A percentile compares a stretch with the other conserved stretches of the same genome.
Evolutionary conservation across 257 asterid species (phyloP).

Genomic region (Knoxia roxburghii): DNA sequence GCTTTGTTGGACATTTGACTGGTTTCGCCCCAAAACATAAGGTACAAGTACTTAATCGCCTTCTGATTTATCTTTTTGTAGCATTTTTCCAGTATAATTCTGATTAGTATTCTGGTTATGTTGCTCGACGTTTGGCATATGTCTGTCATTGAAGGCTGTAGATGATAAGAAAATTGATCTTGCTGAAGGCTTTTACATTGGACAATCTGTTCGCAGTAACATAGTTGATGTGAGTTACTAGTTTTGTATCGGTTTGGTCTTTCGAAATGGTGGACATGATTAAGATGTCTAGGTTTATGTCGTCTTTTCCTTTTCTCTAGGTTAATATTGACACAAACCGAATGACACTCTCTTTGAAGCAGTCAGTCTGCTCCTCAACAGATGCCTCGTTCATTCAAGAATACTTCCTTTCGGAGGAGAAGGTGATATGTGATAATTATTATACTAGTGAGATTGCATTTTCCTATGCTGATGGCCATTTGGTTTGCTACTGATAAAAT

Average conservation of each 20-base stretch:
- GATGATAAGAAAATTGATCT: constrained; percentile 66
- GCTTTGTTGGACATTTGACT: constrained; percentile 88
- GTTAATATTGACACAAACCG: constrained; percentile 66
- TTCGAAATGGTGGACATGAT: not conserved
- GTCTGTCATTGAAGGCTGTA: constrained; percentile 49
- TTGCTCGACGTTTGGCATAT: not conserved
- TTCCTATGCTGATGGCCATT: not conserved
- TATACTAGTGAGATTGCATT: not conserved
- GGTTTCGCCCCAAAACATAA: constrained; percentile 94
- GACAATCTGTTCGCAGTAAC: constrained; percentile 91
- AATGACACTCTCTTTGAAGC: constrained; percentile 82
- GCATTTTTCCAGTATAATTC: not conserved
- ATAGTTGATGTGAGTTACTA: constrained; percentile 58
- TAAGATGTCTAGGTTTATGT: constrained; percentile 12
- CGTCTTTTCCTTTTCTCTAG: constrained; percentile 40
- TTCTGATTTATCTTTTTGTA: not conserved
- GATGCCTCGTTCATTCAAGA: constrained; percentile 88
- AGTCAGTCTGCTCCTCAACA: constrained; percentile 70
- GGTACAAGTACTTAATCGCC: constrained; percentile 33
- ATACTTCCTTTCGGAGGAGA: constrained; percentile 74
- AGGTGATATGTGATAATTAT: constrained; percentile 40
- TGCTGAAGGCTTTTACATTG: constrained; percentile 66
- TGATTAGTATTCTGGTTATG: not conserved
- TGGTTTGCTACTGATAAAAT: not conserved
- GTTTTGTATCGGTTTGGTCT: constrained; percentile 9